Conservation (phyloP, 2,329 filamentous ascomycete genomes). For the Ophiostoma ips region DNA sequence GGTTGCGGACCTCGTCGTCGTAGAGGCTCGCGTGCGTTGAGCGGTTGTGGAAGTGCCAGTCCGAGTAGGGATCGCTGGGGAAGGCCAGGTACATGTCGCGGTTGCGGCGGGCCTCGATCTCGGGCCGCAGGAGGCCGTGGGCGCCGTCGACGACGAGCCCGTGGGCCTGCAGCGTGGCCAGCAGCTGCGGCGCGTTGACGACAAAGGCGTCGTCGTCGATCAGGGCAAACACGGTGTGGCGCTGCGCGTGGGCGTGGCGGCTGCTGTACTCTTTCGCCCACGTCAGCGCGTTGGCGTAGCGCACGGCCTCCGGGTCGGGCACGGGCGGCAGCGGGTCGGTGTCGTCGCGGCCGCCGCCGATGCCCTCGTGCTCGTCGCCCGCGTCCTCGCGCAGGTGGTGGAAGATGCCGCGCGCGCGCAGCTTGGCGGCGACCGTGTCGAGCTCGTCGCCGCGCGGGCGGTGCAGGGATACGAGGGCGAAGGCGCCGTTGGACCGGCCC, state of each 20-base stretch:
- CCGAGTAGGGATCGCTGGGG: constrained; percentile 27
- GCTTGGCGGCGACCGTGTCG: constrained; percentile 17
- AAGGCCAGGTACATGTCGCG: constrained; percentile 27
- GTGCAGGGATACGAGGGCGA: constrained; percentile 28
- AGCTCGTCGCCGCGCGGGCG: constrained; percentile 23
- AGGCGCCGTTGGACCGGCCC: constrained; percentile 28
- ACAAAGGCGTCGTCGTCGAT: constrained; percentile 35
- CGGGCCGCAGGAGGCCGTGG: not conserved
- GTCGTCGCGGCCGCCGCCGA: constrained; percentile 2
- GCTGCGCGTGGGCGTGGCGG: not conserved
- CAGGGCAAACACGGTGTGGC: constrained; percentile 24
- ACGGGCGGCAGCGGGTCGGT: not conserved
- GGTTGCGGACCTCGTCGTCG: not conserved
- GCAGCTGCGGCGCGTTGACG: constrained; percentile 26
- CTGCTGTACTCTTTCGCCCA: constrained; percentile 1
- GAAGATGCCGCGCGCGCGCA: constrained; percentile 26
- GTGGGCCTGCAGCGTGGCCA: constrained; percentile 20
- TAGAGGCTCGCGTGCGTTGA: not conserved
- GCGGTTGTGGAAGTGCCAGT: constrained; percentile 26
- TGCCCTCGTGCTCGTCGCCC: constrained; percentile 12
- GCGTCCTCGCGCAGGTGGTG: constrained; percentile 17
- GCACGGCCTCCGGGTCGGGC: constrained; percentile 10
- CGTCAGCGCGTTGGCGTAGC: constrained; percentile 10
- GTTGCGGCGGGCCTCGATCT: not conserved
- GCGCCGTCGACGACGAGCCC: not conserved